Evolutionary conservation across 1,284 basidiomycete genomes (phyloP), one percentile per base, ranked within the genome.

Genomic region (Gymnopus androsaceus): DNA sequence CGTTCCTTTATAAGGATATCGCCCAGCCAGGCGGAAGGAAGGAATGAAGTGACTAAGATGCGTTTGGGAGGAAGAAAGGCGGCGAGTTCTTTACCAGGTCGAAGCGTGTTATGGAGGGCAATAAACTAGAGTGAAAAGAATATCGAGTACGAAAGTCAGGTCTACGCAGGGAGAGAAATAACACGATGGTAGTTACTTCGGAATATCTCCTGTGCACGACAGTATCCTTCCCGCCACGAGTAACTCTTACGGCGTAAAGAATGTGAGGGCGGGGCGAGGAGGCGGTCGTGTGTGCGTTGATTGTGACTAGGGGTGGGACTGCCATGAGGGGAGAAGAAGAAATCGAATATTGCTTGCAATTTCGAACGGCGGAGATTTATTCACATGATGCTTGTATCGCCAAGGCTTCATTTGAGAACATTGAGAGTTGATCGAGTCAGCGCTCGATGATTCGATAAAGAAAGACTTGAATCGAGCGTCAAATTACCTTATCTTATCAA

Each of bases 11-110:
- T 79, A 42, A 83, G 74, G 14, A 70, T 57, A 58, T 82, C 80
- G 63, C 82, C 78, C 23, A 77, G 69, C 80, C 80, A 81, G n/a
- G 79, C 77, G 4, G 75, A 76, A 0, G 79, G 80, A 21, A 80
- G 54, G 61, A 82, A 77, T 2, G 74, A 71, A 4, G 76, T 81
- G 27, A 71, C 66, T 12, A 82, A 65, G 47, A 79, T 70, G 28
- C 76, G 75, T 65, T 81, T 82, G 1, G 80, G 78, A 6, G 81
- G 81, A 6, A 83, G 71, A 19, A 64, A 61, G 60, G 71, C 59
- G 14, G 41, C 3, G 14, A 45, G 27, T 12, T 45, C 51, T 23
- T 61, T 60, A 15, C 55, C 19, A 41, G 36, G 64, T 45, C 61
- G 57, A 57, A 74, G 61, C 17, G 65, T 65, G 19, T 68, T 65